Percentiles rank a stretch among this genome's conserved stretches.
phyloP scores from a whole-genome alignment of 2,329 filamentous ascomycete species.

The Exophiala oligosperma region DNA sequence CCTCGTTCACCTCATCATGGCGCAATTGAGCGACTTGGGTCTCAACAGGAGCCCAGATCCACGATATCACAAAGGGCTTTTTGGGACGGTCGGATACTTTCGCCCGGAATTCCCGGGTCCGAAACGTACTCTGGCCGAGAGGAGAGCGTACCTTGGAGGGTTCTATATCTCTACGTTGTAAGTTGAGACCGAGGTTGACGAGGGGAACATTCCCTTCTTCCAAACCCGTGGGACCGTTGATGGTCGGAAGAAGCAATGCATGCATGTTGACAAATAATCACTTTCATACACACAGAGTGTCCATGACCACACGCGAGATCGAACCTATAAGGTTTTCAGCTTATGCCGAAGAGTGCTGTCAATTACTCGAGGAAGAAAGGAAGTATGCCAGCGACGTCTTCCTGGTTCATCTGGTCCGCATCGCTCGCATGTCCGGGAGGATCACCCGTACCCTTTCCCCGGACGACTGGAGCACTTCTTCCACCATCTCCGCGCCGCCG shows the following conservation, averaged over 20 bases:
- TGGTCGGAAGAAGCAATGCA: background rate
- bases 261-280: background rate
- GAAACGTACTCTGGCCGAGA: conserved; percentile 41
- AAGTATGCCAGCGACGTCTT: conserved; percentile 52
- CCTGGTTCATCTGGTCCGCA: conserved; percentile 49
- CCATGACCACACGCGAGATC: conserved; percentile 41
- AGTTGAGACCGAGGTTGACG: conserved; percentile 12
- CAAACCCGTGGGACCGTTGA: background rate
- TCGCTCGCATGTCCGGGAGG: conserved; percentile 54
- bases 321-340: conserved; percentile 54
- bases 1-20: conserved; percentile 39
- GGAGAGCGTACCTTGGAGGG: conserved; percentile 45
- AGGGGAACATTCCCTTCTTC: no score
- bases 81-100: conserved; percentile 7
- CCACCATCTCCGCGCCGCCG: conserved; percentile 23
- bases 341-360: conserved; percentile 55
- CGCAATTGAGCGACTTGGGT: conserved; percentile 38
- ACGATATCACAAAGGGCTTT: background rate
- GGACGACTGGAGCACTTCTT: conserved; percentile 22
- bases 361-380: conserved; percentile 43
- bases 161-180: conserved; percentile 47
- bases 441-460: conserved; percentile 39
- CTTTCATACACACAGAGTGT: conserved; percentile 6
- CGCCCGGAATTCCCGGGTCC: background rate
- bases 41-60: conserved; percentile 25